Conservation (phyloP, 257 asterid genomes). For the Ilex asprella region DNA sequence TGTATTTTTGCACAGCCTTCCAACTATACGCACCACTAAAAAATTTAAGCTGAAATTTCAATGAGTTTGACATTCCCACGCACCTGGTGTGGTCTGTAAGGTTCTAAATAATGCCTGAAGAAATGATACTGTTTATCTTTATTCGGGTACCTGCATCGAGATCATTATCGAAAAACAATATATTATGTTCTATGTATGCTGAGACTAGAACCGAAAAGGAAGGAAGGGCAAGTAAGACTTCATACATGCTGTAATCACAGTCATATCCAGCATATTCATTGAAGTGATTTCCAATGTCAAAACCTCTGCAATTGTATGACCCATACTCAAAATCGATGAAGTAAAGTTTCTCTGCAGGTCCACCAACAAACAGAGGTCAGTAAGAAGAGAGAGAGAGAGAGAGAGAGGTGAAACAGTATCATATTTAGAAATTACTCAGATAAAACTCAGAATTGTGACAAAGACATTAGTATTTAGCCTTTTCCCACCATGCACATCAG, state of each 20-base stretch:
- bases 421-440: too few species aligned
- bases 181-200: slow-evolving; percentile 4
- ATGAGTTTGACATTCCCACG: slow-evolving; percentile 6
- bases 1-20: too few species aligned
- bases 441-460: too few species aligned
- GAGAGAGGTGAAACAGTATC: not conserved
- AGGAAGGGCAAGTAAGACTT: slow-evolving; percentile 4
- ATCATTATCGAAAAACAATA: slow-evolving; percentile 11
- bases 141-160: slow-evolving; percentile 61
- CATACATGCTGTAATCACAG: slow-evolving; percentile 83
- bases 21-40: too few species aligned
- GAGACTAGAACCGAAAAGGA: slow-evolving; percentile 5
- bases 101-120: slow-evolving; percentile 73
- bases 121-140: slow-evolving; percentile 67
- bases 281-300: slow-evolving; percentile 98
- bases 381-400: slow-evolving; percentile 10
- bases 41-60: not conserved
- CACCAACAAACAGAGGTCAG: slow-evolving; percentile 17
- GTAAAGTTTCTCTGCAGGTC: slow-evolving; percentile 70
- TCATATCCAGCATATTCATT: slow-evolving; percentile 96
- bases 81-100: slow-evolving; percentile 62
- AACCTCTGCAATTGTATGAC: slow-evolving; percentile 85
- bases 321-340: slow-evolving; percentile 97
- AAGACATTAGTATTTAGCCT: not conserved
- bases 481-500: not conserved